Evolutionary conservation across 2,329 filamentous ascomycete genomes (phyloP).

Genomic region (Cylindrodendrum hubeiense): DNA sequence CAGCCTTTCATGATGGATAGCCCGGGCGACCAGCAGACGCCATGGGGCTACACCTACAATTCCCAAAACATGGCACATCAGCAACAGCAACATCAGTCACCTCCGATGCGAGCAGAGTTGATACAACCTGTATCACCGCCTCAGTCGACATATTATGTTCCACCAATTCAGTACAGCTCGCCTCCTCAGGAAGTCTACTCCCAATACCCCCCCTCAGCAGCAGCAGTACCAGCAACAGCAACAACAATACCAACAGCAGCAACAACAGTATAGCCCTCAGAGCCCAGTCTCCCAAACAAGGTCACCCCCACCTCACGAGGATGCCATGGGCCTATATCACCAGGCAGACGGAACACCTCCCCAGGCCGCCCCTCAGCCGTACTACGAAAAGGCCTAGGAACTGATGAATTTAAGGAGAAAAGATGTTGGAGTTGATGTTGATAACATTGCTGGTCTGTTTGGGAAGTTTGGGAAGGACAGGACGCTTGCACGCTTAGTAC

Average conservation of each 20-base stretch:
- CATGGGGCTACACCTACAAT: conserved; percentile 38
- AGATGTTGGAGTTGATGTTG: not conserved
- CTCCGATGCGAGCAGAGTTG: not conserved
- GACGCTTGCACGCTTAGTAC: conserved; percentile 19
- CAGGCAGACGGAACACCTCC: conserved; percentile 47
- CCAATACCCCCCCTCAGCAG: conserved; percentile 3
- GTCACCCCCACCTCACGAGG: conserved; percentile 44
- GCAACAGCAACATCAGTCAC: not conserved
- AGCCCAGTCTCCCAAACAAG: conserved; percentile 11
- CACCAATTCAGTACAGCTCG: not conserved
- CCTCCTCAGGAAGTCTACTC: not conserved
- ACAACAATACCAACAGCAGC: conserved; percentile 10
- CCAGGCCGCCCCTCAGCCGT: conserved; percentile 30
- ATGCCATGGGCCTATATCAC: conserved; percentile 47
- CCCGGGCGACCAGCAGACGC: conserved; percentile 22
- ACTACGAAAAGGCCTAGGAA: conserved; percentile 38
- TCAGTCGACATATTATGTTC: conserved; percentile 14
- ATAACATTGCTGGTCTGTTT: not conserved
- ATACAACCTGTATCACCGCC: conserved; percentile 2
- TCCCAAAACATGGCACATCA: conserved; percentile 24
- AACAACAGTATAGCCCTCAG: conserved; percentile 5
- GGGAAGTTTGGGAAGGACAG: conserved; percentile 1
- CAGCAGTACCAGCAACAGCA: conserved; percentile 19
- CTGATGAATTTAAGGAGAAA: not conserved
- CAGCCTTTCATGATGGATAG: conserved; percentile 29